These are phyloP conservation scores for Malus domestica DNA, from an alignment of 306 rosid species.

Conservation along the genomic window DNA sequence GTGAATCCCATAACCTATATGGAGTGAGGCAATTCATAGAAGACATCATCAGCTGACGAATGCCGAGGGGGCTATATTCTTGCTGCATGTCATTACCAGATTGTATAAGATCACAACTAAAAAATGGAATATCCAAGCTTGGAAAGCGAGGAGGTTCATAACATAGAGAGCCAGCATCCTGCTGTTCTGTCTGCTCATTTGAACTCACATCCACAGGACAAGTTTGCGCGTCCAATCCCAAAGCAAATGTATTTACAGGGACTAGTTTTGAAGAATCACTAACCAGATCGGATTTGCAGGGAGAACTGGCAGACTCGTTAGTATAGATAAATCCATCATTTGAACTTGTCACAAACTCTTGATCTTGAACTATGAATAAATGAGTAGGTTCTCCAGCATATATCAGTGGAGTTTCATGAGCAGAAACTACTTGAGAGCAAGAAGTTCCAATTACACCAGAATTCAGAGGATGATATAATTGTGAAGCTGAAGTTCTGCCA, in stretches of 20 bases:
- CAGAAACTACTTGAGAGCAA: constrained; percentile 37
- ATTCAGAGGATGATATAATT: constrained; percentile 29
- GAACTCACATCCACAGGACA: constrained; percentile 33
- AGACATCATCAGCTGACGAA: constrained; percentile 88
- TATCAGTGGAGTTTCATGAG: constrained; percentile 37
- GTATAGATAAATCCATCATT: constrained; percentile 44
- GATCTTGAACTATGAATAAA: constrained; percentile 44
- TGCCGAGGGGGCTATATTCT: constrained; percentile 96
- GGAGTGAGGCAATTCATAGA: constrained; percentile 88
- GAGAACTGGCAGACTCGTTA: constrained; percentile 43
- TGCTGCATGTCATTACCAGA: constrained; percentile 80
- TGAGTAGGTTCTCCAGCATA: constrained; percentile 38
- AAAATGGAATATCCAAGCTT: constrained; percentile 81
- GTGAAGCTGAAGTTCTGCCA: constrained; percentile 28
- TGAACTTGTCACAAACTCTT: constrained; percentile 41
- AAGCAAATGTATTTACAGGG: constrained; percentile 57
- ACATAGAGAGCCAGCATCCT: constrained; percentile 61
- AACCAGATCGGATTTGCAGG: constrained; percentile 36
- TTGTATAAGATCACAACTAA: constrained; percentile 91
- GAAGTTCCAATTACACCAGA: constrained; percentile 32
- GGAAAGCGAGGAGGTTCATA: constrained; percentile 98
- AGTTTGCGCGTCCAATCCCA: constrained; percentile 40
- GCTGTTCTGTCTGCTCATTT: constrained; percentile 37
- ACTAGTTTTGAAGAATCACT: constrained; percentile 51
- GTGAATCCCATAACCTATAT: constrained; percentile 88